These are phyloP conservation scores for Quercus tomentella DNA, from an alignment of 331 rosid species.

Conservation along the genomic window DNA sequence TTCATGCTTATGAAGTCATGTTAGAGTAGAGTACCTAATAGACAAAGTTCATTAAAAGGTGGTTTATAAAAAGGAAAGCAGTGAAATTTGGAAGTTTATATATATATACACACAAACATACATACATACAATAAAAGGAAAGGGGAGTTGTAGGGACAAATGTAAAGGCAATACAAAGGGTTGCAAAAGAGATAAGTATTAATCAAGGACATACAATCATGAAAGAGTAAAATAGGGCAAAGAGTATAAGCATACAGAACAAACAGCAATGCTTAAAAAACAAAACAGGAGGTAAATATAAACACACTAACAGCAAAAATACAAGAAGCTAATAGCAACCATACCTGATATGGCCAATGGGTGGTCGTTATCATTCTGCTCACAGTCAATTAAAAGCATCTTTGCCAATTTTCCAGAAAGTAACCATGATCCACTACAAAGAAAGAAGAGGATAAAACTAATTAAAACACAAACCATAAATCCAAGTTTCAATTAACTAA, in stretches of 20 bases:
- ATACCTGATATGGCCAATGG: conserved; percentile 74
- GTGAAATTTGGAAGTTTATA: background rate
- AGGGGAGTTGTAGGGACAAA: background rate
- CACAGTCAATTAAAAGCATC: conserved; percentile 79
- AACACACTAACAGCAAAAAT: conserved; percentile 8
- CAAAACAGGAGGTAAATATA: conserved; percentile 1
- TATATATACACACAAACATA: too few species aligned
- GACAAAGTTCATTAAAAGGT: background rate
- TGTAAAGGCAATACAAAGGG: background rate
- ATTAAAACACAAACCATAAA: background rate
- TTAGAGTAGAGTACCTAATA: background rate
- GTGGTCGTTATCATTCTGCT: conserved; percentile 61
- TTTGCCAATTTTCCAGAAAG: conserved; percentile 81
- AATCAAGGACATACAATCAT: too few species aligned
- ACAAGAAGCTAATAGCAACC: conserved; percentile 3
- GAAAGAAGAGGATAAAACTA: conserved; percentile 9
- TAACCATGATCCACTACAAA: conserved; percentile 77
- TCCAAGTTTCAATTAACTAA: background rate
- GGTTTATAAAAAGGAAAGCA: background rate
- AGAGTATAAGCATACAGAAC: background rate
- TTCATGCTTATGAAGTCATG: background rate
- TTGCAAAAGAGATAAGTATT: background rate
- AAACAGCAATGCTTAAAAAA: background rate
- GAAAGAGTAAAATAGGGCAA: too few species aligned
- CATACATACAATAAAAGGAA: background rate